Percentiles rank a stretch among this genome's conserved stretches.
These are phyloP conservation scores for Chenopodium suecicum DNA, from an alignment of 148 eudicot genomes.

Conservation along the genomic window DNA sequence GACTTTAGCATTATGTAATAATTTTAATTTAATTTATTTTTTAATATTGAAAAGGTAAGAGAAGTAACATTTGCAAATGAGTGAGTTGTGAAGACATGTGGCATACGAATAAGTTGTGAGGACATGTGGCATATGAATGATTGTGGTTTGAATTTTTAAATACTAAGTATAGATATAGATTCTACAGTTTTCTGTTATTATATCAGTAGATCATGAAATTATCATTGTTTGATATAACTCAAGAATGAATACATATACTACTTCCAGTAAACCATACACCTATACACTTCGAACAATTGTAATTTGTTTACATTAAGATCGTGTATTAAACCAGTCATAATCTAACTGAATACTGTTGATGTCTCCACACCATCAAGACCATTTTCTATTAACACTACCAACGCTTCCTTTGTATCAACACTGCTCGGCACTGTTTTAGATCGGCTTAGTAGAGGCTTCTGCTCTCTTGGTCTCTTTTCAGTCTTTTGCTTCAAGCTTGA, in stretches of 20 bases:
- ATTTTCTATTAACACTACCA: neutral
- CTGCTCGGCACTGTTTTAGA: slow-evolving; percentile 3
- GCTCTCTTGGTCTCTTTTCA: slow-evolving; percentile 6
- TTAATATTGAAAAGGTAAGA: no score
- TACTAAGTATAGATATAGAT: no score
- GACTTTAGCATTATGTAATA: no score
- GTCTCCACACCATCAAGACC: slow-evolving; percentile 1
- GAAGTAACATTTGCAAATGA: no score
- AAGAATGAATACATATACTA: neutral
- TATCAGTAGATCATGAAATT: no score
- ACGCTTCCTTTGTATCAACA: neutral
- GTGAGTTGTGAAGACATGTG: no score
- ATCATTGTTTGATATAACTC: neutral
- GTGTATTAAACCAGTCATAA: neutral
- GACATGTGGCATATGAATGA: no score
- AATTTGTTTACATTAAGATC: neutral
- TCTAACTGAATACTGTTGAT: neutral
- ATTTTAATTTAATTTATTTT: no score
- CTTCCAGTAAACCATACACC: neutral
- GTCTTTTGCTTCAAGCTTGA: slow-evolving; percentile 26
- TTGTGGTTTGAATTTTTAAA: no score
- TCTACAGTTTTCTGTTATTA: no score
- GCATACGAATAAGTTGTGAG: no score
- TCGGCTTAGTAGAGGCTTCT: slow-evolving; percentile 20
- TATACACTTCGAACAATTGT: neutral